These are phyloP conservation scores for Saksenaea vasiformis DNA, from an alignment of 371 early-diverging fungal genomes.

Conservation along the genomic window DNA sequence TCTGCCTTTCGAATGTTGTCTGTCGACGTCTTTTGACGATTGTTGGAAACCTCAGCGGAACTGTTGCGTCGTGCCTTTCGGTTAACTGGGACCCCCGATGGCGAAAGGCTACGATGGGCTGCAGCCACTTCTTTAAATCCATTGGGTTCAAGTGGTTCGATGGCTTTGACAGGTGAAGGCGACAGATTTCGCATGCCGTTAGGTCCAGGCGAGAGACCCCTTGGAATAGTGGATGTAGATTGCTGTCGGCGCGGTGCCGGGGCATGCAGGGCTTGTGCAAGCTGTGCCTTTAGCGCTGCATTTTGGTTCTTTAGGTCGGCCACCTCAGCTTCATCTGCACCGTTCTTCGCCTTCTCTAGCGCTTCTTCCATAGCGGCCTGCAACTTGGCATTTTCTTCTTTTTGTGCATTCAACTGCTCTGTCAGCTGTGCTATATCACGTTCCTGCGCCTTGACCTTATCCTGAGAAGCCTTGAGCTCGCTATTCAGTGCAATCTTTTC, in stretches of 20 bases:
- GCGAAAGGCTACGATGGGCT: conserved; percentile 20
- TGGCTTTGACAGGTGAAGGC: conserved; percentile 27
- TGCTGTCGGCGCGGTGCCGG: conserved; percentile 36
- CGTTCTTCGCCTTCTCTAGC: conserved; percentile 30
- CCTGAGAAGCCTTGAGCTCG: conserved; percentile 47
- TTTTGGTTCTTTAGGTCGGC: conserved; percentile 50
- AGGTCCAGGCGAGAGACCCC: conserved; percentile 36
- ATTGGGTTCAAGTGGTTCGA: conserved; percentile 19
- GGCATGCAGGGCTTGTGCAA: conserved; percentile 41
- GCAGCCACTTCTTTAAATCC: conserved; percentile 18
- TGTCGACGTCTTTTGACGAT: conserved; percentile 39
- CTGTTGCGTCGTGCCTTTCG: conserved; percentile 45
- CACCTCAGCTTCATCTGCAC: conserved; percentile 44
- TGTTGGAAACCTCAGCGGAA: conserved; percentile 36
- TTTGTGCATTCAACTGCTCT: conserved; percentile 58
- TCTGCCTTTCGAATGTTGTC: conserved; percentile 43
- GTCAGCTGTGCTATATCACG: conserved; percentile 62
- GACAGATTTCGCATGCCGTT: conserved; percentile 32
- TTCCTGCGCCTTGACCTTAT: conserved; percentile 67
- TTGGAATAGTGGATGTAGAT: conserved; percentile 14
- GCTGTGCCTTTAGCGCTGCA: conserved; percentile 50
- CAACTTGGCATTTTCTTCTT: conserved; percentile 70
- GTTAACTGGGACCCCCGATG: conserved; percentile 17
- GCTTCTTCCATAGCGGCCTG: conserved; percentile 47
- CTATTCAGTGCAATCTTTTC: conserved; percentile 45